Evolutionary conservation across 768 basidiomycete species (phyloP).

Genomic region (Coprinellus aureogranulatus): DNA sequence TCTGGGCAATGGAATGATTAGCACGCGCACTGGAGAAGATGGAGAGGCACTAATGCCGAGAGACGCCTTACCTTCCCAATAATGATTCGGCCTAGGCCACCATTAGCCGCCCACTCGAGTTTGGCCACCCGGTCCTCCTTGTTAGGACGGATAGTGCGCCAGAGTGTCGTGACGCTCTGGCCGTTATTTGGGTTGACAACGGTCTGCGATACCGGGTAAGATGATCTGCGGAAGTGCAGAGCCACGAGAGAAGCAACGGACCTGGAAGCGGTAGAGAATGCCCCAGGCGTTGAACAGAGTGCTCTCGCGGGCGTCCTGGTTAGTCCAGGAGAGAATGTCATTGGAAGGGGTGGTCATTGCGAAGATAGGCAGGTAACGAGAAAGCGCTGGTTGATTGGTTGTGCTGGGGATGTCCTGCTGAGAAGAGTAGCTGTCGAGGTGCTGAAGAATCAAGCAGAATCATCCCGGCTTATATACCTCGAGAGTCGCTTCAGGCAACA

Average conservation of each 20-base stretch:
- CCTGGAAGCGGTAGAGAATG: constrained; percentile 78
- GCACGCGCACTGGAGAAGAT: constrained; percentile 18
- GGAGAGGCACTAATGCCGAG: constrained; percentile 11
- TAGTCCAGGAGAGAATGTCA: constrained; percentile 84
- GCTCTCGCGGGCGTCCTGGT: constrained; percentile 82
- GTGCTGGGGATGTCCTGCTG: constrained; percentile 5
- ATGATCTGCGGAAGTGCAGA: not conserved
- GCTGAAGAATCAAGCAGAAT: constrained; percentile 29
- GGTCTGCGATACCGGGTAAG: constrained; percentile 48
- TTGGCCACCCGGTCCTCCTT: constrained; percentile 87
- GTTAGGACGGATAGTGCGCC: constrained; percentile 77
- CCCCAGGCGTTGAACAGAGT: constrained; percentile 80
- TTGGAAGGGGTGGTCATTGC: constrained; percentile 52
- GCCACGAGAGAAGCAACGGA: constrained; percentile 29
- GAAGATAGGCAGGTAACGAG: constrained; percentile 16
- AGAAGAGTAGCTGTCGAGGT: constrained; percentile 15
- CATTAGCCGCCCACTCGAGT: constrained; percentile 82
- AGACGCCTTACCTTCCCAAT: constrained; percentile 72
- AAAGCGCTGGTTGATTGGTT: constrained; percentile 15
- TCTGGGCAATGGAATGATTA: constrained; percentile 43
- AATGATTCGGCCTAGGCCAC: constrained; percentile 78
- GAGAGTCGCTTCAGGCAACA: constrained; percentile 24
- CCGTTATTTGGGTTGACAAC: constrained; percentile 59
- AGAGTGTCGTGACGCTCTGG: constrained; percentile 72
- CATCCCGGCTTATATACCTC: constrained; percentile 57